phyloP scores from a whole-genome alignment of 176 grass and related monocot genomes.

The Aegilops sharonensis region DNA sequence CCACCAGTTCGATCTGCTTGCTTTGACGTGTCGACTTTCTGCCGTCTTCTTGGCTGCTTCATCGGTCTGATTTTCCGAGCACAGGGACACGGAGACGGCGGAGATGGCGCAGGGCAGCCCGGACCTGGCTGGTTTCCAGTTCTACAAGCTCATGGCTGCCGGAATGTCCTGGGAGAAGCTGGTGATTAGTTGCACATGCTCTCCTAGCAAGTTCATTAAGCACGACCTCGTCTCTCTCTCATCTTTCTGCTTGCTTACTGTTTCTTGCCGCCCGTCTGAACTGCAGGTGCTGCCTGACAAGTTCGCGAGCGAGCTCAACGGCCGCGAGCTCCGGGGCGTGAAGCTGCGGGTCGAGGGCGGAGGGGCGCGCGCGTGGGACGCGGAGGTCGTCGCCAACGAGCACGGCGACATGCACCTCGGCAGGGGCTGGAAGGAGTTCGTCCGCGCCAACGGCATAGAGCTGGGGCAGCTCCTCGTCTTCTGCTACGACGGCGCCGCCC shows the following conservation, averaged over 20 bases:
- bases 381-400: conserved; percentile 3
- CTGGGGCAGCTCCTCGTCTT: conserved; percentile 31
- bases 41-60: background rate
- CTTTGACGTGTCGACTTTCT: background rate
- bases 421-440: conserved; percentile 33
- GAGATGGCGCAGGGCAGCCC: background rate
- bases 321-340: background rate
- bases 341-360: conserved; percentile 27
- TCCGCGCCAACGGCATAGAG: conserved; percentile 16
- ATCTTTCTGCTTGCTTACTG: background rate
- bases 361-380: conserved; percentile 23
- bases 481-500: conserved; percentile 11
- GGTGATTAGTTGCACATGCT: background rate
- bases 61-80: background rate
- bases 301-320: background rate
- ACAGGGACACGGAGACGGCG: background rate
- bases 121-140: background rate
- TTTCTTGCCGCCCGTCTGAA: too few relatives aligned
- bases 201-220: background rate
- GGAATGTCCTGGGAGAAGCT: conserved; percentile 20
- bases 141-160: conserved; percentile 37
- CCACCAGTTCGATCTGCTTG: background rate
- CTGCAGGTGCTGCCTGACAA: conserved; percentile 29
- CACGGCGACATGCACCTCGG: conserved; percentile 19
- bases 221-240: background rate